These are phyloP conservation scores for Crepidotus variabilis DNA, from an alignment of 768 basidiomycete genomes.

Conservation along the genomic window DNA sequence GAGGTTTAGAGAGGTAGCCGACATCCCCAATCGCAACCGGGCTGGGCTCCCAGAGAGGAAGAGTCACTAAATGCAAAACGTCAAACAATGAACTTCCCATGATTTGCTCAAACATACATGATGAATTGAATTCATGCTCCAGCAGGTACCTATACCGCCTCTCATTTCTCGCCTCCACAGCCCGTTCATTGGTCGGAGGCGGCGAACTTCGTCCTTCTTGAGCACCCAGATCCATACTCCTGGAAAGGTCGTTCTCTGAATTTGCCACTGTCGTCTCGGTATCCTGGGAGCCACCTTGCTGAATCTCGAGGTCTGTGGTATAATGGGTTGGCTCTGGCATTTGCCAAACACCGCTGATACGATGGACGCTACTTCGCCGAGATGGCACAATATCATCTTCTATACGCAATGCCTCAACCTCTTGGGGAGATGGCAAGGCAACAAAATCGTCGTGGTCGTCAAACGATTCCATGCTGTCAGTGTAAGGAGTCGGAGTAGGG, in stretches of 20 bases:
- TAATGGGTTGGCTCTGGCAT: slow-evolving; percentile 15
- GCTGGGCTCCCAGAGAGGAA: slow-evolving; percentile 71
- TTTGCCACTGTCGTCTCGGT: slow-evolving; percentile 22
- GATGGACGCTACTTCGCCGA: background rate
- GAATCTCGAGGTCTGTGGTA: background rate
- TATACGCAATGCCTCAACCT: slow-evolving; percentile 18
- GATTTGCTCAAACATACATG: slow-evolving; percentile 39
- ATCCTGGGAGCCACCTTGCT: slow-evolving; percentile 17
- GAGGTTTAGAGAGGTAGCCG: slow-evolving; percentile 66
- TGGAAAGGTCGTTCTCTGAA: slow-evolving; percentile 20
- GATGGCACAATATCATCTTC: slow-evolving; percentile 15
- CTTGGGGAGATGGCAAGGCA: slow-evolving; percentile 18
- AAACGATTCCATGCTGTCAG: slow-evolving; percentile 9
- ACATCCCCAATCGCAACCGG: slow-evolving; percentile 65
- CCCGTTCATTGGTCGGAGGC: slow-evolving; percentile 30
- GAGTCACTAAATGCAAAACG: slow-evolving; percentile 37
- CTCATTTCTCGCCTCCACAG: slow-evolving; percentile 52
- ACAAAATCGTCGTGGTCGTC: slow-evolving; percentile 17
- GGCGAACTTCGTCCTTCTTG: slow-evolving; percentile 24
- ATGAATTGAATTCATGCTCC: slow-evolving; percentile 65
- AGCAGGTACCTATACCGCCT: slow-evolving; percentile 63
- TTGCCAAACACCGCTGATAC: slow-evolving; percentile 1
- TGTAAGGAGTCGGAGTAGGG: slow-evolving; percentile 14
- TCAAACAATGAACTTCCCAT: background rate
- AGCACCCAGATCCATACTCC: slow-evolving; percentile 5